phyloP scores from a whole-genome alignment of 2,329 filamentous ascomycete species.

The Thelonectria olida region DNA sequence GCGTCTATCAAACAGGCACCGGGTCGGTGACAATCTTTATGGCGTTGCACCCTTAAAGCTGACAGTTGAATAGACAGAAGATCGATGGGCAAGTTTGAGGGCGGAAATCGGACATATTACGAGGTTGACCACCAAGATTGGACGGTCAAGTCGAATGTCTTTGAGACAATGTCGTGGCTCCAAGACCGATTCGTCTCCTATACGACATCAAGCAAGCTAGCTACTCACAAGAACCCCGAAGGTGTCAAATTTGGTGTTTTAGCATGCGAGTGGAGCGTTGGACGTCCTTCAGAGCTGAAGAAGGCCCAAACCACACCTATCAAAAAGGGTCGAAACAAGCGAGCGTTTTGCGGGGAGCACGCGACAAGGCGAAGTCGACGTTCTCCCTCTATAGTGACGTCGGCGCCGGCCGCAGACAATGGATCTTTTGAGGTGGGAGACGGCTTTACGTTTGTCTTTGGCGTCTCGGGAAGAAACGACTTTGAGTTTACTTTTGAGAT shows the following conservation, averaged over 20 bases:
- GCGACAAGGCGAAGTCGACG: constrained; percentile 29
- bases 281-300: constrained; percentile 25
- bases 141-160: constrained; percentile 47
- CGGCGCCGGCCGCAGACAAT: neutral
- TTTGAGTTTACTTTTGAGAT: constrained; percentile 40
- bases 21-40: constrained; percentile 13
- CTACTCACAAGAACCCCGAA: constrained; percentile 44
- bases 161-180: constrained; percentile 51
- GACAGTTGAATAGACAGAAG: constrained; percentile 17
- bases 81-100: constrained; percentile 24
- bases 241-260: constrained; percentile 53
- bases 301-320: constrained; percentile 18
- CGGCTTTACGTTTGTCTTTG: constrained; percentile 37
- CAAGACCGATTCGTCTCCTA: constrained; percentile 49
- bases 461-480: constrained; percentile 25
- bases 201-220: constrained; percentile 45
- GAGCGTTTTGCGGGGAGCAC: constrained; percentile 37
- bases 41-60: constrained; percentile 1
- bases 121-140: constrained; percentile 47
- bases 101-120: constrained; percentile 42
- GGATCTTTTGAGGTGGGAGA: constrained; percentile 14
- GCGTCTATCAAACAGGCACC: neutral
- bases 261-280: constrained; percentile 52
- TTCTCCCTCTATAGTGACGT: constrained; percentile 9
- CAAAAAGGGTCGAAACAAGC: constrained; percentile 42